A percentile compares a stretch with the other conserved stretches of the same genome.
Conservation (phyloP, 1,284 basidiomycete genomes). For the Pseudozyma thailandica region DNA sequence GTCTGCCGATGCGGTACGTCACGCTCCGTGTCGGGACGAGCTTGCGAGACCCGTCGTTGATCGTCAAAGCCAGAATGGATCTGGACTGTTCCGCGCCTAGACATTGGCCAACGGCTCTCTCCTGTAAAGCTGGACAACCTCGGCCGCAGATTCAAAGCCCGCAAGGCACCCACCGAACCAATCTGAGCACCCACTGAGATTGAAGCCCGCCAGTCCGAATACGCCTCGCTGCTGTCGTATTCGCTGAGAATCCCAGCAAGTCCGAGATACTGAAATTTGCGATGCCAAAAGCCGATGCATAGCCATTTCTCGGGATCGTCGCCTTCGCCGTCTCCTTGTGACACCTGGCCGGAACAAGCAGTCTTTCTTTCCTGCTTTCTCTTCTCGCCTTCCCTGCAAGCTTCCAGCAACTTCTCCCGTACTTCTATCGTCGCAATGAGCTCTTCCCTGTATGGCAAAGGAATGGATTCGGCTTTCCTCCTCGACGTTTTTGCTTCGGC, state of each 20-base stretch:
- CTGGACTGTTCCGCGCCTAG: slow-evolving; percentile 9
- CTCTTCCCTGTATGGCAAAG: slow-evolving; percentile 10
- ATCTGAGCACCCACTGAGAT: slow-evolving; percentile 11
- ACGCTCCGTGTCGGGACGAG: slow-evolving; percentile 10
- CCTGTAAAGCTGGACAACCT: slow-evolving; percentile 36
- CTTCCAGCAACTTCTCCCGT: slow-evolving; percentile 12
- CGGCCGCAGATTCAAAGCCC: slow-evolving; percentile 11
- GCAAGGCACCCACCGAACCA: background rate
- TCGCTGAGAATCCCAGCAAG: slow-evolving; percentile 35
- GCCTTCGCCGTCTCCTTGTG: background rate
- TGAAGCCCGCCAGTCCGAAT: slow-evolving; percentile 31
- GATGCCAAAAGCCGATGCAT: slow-evolving; percentile 30
- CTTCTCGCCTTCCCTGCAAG: background rate
- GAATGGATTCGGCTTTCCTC: background rate
- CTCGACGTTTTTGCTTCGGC: background rate
- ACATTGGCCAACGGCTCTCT: slow-evolving; percentile 11
- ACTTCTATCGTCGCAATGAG: slow-evolving; percentile 13
- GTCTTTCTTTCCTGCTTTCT: background rate
- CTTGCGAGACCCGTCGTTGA: slow-evolving; percentile 15
- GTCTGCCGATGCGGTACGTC: slow-evolving; percentile 17
- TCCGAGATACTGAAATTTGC: slow-evolving; percentile 28
- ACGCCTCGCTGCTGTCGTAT: slow-evolving; percentile 6
- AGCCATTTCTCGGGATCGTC: slow-evolving; percentile 17
- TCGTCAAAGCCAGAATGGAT: background rate
- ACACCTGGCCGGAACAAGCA: background rate